A percentile compares a stretch with the other conserved stretches of the same genome.
phyloP scores from a whole-genome alignment of 73 alveolate genomes.

The Uronychia setigera region DNA sequence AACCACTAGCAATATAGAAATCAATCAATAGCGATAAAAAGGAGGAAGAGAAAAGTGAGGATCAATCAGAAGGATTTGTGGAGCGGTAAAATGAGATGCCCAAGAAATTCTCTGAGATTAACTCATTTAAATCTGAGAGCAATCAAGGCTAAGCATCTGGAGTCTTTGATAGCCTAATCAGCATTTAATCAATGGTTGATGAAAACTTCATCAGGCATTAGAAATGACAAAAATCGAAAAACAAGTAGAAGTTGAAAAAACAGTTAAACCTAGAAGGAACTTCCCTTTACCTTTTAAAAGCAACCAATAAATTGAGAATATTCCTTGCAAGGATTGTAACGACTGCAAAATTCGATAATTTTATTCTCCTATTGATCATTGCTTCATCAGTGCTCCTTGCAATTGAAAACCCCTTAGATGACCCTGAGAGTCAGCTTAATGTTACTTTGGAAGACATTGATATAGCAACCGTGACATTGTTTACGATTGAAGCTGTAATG shows the following conservation, averaged over 20 bases:
- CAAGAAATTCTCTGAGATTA: background rate
- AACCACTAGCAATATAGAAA: too few relatives aligned
- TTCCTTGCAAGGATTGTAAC: slow-evolving; percentile 60
- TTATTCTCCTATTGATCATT: slow-evolving; percentile 80
- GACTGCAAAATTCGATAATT: slow-evolving; percentile 73
- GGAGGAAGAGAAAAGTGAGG: background rate
- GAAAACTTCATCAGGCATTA: background rate
- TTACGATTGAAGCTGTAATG: slow-evolving; percentile 75
- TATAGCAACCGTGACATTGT: slow-evolving; percentile 68
- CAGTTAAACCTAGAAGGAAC: slow-evolving; percentile 48
- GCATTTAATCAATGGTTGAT: background rate
- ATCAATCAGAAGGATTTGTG: background rate
- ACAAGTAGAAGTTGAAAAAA: background rate
- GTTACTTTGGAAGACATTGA: slow-evolving; percentile 43
- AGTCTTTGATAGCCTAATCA: background rate
- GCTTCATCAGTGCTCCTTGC: slow-evolving; percentile 71
- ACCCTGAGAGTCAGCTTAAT: slow-evolving; percentile 31
- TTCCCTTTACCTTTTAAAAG: slow-evolving; percentile 27
- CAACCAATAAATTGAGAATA: slow-evolving; percentile 69
- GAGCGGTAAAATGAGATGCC: too few relatives aligned
- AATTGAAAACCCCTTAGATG: slow-evolving; percentile 60
- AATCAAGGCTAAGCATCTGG: background rate
- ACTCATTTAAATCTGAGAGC: background rate
- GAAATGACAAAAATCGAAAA: background rate
- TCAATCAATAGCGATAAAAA: background rate